Percentiles rank a stretch among this genome's conserved stretches.
Evolutionary conservation across 176 grass and related monocot species (phyloP).

Genomic region (Zea luxurians): DNA sequence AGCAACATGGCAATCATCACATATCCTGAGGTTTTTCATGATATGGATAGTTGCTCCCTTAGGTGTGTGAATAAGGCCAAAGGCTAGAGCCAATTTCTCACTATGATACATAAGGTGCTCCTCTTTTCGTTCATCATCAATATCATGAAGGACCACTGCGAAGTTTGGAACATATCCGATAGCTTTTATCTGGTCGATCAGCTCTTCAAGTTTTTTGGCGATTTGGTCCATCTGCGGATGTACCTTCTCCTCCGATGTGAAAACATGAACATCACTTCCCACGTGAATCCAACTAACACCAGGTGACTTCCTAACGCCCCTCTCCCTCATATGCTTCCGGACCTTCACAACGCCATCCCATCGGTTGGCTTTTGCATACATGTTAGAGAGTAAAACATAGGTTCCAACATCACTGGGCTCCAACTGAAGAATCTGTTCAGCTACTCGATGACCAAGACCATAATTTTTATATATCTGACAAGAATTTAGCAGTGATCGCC

Average conservation of each 20-base stretch:
- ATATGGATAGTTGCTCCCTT: slow-evolving; percentile 48
- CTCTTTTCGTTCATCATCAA: slow-evolving; percentile 83
- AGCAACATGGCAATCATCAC: slow-evolving; percentile 79
- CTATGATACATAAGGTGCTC: slow-evolving; percentile 79
- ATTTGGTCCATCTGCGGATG: slow-evolving; percentile 60
- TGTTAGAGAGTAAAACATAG: slow-evolving; percentile 80
- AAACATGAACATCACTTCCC: slow-evolving; percentile 56
- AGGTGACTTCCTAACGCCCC: slow-evolving; percentile 69
- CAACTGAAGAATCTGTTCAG: slow-evolving; percentile 62
- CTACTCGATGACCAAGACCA: slow-evolving; percentile 64
- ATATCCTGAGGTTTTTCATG: slow-evolving; percentile 80
- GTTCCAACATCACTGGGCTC: slow-evolving; percentile 72
- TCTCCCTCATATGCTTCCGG: slow-evolving; percentile 65
- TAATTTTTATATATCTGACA: slow-evolving; percentile 70
- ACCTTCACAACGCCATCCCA: slow-evolving; percentile 77
- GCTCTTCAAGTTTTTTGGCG: slow-evolving; percentile 51
- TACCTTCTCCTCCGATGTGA: slow-evolving; percentile 66
- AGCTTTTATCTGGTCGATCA: slow-evolving; percentile 69
- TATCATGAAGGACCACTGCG: slow-evolving; percentile 61
- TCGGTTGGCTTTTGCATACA: slow-evolving; percentile 82
- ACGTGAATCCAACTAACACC: slow-evolving; percentile 87
- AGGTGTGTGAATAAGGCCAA: slow-evolving; percentile 57
- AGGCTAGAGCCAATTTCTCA: slow-evolving; percentile 69
- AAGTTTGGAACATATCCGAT: slow-evolving; percentile 69
- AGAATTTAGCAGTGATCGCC: slow-evolving; percentile 68